These are phyloP conservation scores for Monosporascus sp. DNA, from an alignment of 2,329 filamentous ascomycete species.

Conservation along the genomic window DNA sequence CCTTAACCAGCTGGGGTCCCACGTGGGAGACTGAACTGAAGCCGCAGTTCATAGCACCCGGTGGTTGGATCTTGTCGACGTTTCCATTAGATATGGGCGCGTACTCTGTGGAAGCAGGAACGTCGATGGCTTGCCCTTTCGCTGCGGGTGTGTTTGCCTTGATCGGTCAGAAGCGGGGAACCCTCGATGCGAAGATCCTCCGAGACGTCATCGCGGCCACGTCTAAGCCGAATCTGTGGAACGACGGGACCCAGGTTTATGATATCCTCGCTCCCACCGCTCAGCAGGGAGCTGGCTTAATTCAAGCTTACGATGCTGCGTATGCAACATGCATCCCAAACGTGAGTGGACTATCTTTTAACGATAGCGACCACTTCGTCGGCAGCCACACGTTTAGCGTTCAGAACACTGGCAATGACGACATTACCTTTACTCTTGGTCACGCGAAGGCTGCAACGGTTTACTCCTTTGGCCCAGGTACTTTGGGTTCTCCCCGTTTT, in stretches of 20 bases:
- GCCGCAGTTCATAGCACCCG: constrained; percentile 40
- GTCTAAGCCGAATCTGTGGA: constrained; percentile 21
- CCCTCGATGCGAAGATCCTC: constrained; percentile 15
- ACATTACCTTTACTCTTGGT: constrained; percentile 31
- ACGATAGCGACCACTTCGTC: constrained; percentile 36
- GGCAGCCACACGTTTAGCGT: constrained; percentile 29
- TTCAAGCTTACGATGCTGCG: constrained; percentile 36
- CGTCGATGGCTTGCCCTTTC: constrained; percentile 47
- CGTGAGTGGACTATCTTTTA: constrained; percentile 34
- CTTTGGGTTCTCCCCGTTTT: constrained; percentile 5
- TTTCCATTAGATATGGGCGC: constrained; percentile 32
- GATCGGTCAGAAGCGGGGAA: constrained; percentile 22
- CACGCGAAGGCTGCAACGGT: constrained; percentile 31
- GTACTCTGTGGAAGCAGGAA: constrained; percentile 46
- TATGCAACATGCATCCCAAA: constrained; percentile 30
- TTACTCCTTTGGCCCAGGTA: constrained; percentile 25
- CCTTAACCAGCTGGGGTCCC: constrained; percentile 39
- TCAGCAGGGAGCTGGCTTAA: constrained; percentile 36
- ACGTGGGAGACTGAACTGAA: constrained; percentile 39
- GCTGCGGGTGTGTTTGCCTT: constrained; percentile 33
- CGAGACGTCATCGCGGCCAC: constrained; percentile 21
- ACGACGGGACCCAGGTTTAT: constrained; percentile 16
- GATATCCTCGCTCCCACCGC: constrained; percentile 25
- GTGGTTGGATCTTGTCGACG: constrained; percentile 44
- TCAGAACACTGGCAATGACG: constrained; percentile 31